Evolutionary conservation across 331 rosid genomes (phyloP).

Genomic region (Malus hybrid): DNA sequence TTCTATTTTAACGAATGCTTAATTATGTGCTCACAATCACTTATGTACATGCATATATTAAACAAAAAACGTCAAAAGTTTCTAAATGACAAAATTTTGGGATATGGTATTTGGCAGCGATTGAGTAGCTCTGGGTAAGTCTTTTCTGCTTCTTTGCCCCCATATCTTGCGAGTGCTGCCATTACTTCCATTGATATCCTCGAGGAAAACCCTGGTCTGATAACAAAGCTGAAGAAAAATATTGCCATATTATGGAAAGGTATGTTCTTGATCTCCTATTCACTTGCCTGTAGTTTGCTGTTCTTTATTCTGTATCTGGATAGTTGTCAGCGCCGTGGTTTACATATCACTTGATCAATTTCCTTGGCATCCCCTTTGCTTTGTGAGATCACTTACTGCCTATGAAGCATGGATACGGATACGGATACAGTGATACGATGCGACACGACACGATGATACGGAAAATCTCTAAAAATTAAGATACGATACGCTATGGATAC

Average conservation of each 20-base stretch:
- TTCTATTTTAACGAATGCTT: too few species aligned
- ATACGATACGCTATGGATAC: too few species aligned
- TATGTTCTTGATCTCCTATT: slow-evolving; percentile 28
- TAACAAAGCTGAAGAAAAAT: slow-evolving; percentile 61
- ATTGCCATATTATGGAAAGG: slow-evolving; percentile 62
- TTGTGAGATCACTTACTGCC: not conserved
- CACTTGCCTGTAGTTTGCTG: not conserved
- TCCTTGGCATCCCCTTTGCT: not conserved
- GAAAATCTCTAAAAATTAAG: too few species aligned
- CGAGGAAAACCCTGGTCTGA: slow-evolving; percentile 72
- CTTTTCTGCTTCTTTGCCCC: slow-evolving; percentile 97
- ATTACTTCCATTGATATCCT: slow-evolving; percentile 75
- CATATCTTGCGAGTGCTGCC: slow-evolving; percentile 95
- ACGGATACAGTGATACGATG: too few species aligned
- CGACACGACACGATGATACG: too few species aligned
- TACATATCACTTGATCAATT: not conserved
- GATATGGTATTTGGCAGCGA: slow-evolving; percentile 39
- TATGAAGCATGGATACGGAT: too few species aligned
- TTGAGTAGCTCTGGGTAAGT: slow-evolving; percentile 94
- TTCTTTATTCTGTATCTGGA: too few species aligned
- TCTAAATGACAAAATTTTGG: too few species aligned
- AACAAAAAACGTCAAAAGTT: too few species aligned
- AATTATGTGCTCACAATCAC: too few species aligned
- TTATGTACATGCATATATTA: too few species aligned
- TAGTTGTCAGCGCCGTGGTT: not conserved